Evolutionary conservation across 2,329 filamentous ascomycete species (phyloP), one percentile per base, ranked within the genome.

Genomic region (Fusarium globosum): DNA sequence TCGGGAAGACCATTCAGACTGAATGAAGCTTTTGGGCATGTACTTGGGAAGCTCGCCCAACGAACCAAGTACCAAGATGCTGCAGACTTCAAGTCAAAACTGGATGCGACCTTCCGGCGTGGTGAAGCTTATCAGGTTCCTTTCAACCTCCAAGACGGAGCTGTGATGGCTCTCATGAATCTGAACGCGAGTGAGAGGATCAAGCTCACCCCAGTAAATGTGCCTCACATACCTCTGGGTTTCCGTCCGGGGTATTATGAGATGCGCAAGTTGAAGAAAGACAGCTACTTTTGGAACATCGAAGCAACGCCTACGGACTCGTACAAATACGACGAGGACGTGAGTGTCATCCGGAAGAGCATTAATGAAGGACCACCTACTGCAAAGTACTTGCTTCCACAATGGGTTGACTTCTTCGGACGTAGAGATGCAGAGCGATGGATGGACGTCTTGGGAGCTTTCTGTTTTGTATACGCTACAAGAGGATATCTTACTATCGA

Each of bases 361-460:
- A 74, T 73, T 12, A 60, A 69, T 5, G 77, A 80, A 33, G 83
- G 84, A 3, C 82, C 89, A 3, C 88, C 88, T 0, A 78, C 77
- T 1, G 68, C 79, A 20, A 84, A 41, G 7, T 49, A 85, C 16
- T 87, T 89, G 46, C 83, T 94, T 8, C 93, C 93, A 0, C 87
- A 94, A 59, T 95, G 93, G 93, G 88, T 90, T 59, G 91, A 92
- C 79, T 90, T 95, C 68, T 89, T 92, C 68, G 90, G 89, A 13
- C 83, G 87, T 11, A 76, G 88, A 2, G 87, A 93, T 68, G 80
- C 80, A n/a, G 81, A 84, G 1, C 86, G 90, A 61, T 95, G 93
- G 92, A 86, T 88, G 61, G 87, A 90, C 71, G 85, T 92, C 16
- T 79, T 94, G 9, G 87, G 88, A 9, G 87, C 90, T 10, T 85